Conservation (phyloP, 805 yeast genomes). For the Candida pini region DNA sequence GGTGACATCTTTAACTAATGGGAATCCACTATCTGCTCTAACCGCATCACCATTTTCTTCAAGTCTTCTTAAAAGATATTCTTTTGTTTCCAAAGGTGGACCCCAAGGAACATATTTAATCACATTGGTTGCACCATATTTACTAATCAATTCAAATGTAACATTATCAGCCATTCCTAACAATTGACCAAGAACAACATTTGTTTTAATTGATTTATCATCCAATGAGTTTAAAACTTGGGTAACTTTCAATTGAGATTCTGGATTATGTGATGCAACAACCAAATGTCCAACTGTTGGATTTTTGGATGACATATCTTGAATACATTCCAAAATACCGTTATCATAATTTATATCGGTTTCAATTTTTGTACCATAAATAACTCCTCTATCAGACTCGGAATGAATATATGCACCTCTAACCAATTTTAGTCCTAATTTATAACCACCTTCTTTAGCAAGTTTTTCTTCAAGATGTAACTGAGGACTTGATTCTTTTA, state of each 20-base stretch:
- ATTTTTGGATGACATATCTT: conserved; percentile 41
- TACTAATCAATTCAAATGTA: conserved; percentile 64
- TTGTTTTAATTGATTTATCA: conserved; percentile 35
- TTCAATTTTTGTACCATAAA: conserved; percentile 68
- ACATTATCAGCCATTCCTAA: conserved; percentile 94
- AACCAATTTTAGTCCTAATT: conserved; percentile 82
- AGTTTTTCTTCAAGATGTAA: conserved; percentile 56
- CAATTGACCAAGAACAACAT: conserved; percentile 83
- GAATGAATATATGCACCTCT: conserved; percentile 95
- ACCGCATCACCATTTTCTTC: conserved; percentile 97
- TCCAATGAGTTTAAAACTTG: conserved; percentile 35
- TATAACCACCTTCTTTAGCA: conserved; percentile 58
- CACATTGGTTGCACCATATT: conserved; percentile 64
- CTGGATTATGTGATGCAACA: conserved; percentile 85
- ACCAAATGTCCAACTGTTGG: conserved; percentile 68
- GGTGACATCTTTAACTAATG: conserved; percentile 53
- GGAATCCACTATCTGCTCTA: conserved; percentile 76
- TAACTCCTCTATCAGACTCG: conserved; percentile 68
- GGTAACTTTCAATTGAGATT: conserved; percentile 71
- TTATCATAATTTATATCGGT: conserved; percentile 76
- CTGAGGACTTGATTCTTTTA: conserved; percentile 62
- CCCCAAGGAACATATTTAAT: conserved; percentile 98
- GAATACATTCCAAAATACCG: conserved; percentile 60
- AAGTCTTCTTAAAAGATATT: conserved; percentile 78
- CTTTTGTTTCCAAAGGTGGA: conserved; percentile 90